These are phyloP conservation scores for Asterionellopsis glacialis DNA, from an alignment of 108 stramenopile genomes.

Conservation along the genomic window DNA sequence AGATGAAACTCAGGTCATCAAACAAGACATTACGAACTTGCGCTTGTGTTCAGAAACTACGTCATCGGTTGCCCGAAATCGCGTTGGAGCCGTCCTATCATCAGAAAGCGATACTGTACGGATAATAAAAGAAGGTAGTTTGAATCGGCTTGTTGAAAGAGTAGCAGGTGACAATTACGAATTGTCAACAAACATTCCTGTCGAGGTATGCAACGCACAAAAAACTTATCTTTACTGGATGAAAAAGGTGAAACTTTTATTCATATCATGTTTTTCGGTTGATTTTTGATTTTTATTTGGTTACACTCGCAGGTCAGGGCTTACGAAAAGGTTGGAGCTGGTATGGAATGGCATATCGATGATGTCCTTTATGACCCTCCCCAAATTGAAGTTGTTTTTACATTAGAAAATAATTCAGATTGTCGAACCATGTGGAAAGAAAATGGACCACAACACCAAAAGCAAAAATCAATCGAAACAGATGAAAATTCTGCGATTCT, in stretches of 20 bases:
- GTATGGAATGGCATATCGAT: constrained; percentile 76
- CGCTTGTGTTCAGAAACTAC: constrained; percentile 36
- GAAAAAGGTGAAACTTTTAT: neutral
- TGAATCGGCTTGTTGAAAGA: constrained; percentile 29
- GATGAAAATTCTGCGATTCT: constrained; percentile 39
- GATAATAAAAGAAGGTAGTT: constrained; percentile 48
- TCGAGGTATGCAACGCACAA: constrained; percentile 36
- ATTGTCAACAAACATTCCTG: constrained; percentile 36
- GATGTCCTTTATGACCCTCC: constrained; percentile 61
- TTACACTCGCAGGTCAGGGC: constrained; percentile 9
- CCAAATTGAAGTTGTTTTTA: constrained; percentile 70
- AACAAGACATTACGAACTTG: constrained; percentile 22
- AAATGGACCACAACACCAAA: neutral
- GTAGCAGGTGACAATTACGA: constrained; percentile 14
- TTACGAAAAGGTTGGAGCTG: constrained; percentile 64
- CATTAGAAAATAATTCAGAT: constrained; percentile 80
- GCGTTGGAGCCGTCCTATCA: constrained; percentile 43
- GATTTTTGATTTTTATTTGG: neutral
- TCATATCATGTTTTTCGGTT: neutral
- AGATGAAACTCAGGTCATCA: constrained; percentile 32
- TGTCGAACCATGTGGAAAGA: constrained; percentile 65
- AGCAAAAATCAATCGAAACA: constrained; percentile 24
- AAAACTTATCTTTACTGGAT: neutral
- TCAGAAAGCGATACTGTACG: constrained; percentile 14
- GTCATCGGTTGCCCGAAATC: constrained; percentile 56